Evolutionary conservation across 768 basidiomycete species (phyloP).

Genomic region (Glaciozyma antarctica): DNA sequence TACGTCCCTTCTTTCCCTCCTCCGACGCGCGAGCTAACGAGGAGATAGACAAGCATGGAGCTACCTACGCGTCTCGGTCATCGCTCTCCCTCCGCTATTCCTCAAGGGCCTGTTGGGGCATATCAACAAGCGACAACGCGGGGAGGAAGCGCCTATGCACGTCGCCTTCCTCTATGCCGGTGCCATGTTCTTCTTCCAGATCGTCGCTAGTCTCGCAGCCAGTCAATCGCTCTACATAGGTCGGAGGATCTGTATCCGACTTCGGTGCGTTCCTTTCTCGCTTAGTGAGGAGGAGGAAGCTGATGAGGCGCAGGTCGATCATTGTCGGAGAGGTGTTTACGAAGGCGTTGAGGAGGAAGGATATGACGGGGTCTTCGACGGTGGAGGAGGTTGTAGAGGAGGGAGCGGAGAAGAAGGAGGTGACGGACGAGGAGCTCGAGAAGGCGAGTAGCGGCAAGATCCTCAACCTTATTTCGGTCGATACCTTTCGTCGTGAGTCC

Average conservation of each 20-base stretch:
- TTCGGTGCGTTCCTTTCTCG: not conserved
- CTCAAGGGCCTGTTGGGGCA: constrained; percentile 40
- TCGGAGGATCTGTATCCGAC: constrained; percentile 37
- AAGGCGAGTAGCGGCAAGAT: constrained; percentile 34
- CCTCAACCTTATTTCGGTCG: constrained; percentile 34
- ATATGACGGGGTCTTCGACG: constrained; percentile 36
- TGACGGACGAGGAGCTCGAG: constrained; percentile 7
- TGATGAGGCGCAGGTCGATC: constrained; percentile 35
- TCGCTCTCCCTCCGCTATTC: constrained; percentile 41
- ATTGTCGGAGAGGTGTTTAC: constrained; percentile 42
- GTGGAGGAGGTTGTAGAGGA: not conserved
- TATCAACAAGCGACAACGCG: constrained; percentile 37
- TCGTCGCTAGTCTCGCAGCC: constrained; percentile 33
- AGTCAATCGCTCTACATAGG: constrained; percentile 41
- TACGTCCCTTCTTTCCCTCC: not conserved
- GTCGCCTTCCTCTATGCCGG: constrained; percentile 41
- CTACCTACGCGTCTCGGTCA: constrained; percentile 36
- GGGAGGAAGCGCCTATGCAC: constrained; percentile 36
- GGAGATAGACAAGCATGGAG: constrained; percentile 5
- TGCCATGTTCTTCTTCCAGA: constrained; percentile 40
- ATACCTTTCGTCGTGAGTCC: constrained; percentile 24
- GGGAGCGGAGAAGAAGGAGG: constrained; percentile 9
- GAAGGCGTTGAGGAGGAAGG: constrained; percentile 41
- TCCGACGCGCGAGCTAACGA: too few species aligned
- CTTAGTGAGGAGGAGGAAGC: not conserved